Evolutionary conservation across 257 asterid genomes (phyloP), one percentile per base, ranked within the genome.

Genomic region (Buddleja alternifolia): DNA sequence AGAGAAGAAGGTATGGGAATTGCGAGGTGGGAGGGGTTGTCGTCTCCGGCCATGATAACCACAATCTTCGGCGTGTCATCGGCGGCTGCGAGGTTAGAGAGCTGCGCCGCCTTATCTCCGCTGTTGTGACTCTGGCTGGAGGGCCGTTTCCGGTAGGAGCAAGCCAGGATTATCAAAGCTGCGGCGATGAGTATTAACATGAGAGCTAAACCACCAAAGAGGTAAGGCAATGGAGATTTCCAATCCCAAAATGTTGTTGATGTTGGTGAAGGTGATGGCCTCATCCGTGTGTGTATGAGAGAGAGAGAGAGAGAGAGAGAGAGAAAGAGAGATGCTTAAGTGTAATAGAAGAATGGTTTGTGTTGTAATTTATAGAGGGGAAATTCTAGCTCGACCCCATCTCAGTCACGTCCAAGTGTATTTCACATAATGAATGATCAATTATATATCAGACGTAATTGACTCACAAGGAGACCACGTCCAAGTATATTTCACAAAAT

Each of bases 41-140:
- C 76, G 11, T 75, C 83, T 1, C 93, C 93, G 63, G 93, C 88
- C 90, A 86, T 79, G 69, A 86, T 58, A 55, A 82, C 90, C 24
- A 82, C 76, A 32, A 86, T 51, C 68, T 85, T 83, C 4, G 89
- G 87, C 67, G 66, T 12, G 70, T 10, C 50, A 23, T 54, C 67
- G 8, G 6, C 23, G 1, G 14, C 57, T 56, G 60, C 15, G 19
- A 14, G 6, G 45, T 4, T 25, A 0, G 24, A 10, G 2, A 56
- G 53, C 63, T 25, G 60, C 48, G 71, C 39, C 51, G 70, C 42
- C 70, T 78, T 74, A 39, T 70, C 74, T 32, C 61, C 81, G 9
- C 50, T 56, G 32, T 36, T 50, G 9, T 23, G 58, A 9, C 20
- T 12, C 1, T 53, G 3, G 46, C 25, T 29, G 0, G 70, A 63